Evolutionary conservation across 75 land plant genomes (phyloP).

Genomic region (Selaginella tamariscina): DNA sequence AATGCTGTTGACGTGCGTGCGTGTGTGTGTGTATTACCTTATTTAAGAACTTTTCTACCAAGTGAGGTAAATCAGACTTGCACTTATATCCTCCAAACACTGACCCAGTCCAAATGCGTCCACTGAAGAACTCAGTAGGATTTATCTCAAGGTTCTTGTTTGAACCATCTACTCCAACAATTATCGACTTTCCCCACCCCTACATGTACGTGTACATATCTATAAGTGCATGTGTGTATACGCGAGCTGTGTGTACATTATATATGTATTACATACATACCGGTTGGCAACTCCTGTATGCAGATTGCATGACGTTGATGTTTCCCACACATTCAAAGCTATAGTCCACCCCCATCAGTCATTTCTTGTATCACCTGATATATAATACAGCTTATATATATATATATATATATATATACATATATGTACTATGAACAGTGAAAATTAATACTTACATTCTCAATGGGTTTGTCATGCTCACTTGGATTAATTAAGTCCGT

Average conservation of each 20-base stretch:
- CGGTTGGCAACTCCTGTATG: constrained; percentile 13
- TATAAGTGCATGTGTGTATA: not conserved
- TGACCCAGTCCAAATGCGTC: constrained; percentile 34
- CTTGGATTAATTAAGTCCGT: constrained; percentile 50
- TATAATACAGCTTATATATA: no score
- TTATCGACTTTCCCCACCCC: constrained; percentile 12
- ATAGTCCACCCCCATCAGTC: constrained; percentile 24
- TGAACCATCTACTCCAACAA: constrained; percentile 8
- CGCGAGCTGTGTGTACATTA: no score
- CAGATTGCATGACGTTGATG: constrained; percentile 16
- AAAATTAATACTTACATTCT: constrained; percentile 46
- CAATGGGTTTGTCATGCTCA: constrained; percentile 34
- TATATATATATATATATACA: no score
- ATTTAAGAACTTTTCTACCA: constrained; percentile 43
- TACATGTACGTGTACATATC: not conserved
- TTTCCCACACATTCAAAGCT: constrained; percentile 24
- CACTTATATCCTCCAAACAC: constrained; percentile 63
- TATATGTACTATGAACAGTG: no score
- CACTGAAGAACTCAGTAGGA: constrained; percentile 58
- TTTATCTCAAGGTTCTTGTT: not conserved
- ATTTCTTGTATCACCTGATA: constrained; percentile 18
- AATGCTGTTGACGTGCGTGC: no score
- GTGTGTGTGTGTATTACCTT: no score
- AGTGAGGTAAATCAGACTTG: constrained; percentile 45
- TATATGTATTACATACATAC: no score